Conservation (phyloP, 768 basidiomycete species). For the Mycena galericulata region DNA sequence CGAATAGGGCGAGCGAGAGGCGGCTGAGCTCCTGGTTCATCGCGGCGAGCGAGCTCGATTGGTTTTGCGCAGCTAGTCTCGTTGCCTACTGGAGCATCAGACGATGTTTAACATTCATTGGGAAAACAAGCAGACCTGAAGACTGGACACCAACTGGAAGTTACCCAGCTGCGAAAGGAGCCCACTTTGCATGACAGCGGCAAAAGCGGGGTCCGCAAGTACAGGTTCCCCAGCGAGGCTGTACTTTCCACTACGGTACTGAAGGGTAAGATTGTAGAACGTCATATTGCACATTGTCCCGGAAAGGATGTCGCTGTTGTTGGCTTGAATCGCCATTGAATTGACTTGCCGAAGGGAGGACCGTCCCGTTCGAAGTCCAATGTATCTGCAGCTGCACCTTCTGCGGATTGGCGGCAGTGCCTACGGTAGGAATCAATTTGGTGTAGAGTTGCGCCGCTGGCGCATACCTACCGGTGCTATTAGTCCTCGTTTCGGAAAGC, state of each 20-base stretch:
- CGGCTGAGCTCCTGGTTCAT: slow-evolving; percentile 23
- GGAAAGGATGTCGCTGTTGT: slow-evolving; percentile 14
- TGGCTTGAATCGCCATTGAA: background rate
- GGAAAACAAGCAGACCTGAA: slow-evolving; percentile 15
- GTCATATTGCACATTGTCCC: slow-evolving; percentile 25
- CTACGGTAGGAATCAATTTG: no score
- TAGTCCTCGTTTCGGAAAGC: no score
- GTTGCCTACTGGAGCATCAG: slow-evolving; percentile 20
- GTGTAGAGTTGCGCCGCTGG: no score
- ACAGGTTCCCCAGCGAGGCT: background rate
- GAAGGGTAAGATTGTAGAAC: slow-evolving; percentile 26
- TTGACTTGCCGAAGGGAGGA: slow-evolving; percentile 1
- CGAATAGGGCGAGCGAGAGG: slow-evolving; percentile 26
- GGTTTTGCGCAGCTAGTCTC: slow-evolving; percentile 14
- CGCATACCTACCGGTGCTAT: background rate
- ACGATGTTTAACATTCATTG: background rate
- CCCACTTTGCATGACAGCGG: slow-evolving; percentile 22
- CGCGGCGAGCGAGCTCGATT: slow-evolving; percentile 14
- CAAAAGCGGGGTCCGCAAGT: slow-evolving; percentile 10
- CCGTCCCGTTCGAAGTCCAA: background rate
- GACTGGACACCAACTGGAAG: slow-evolving; percentile 19
- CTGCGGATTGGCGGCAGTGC: slow-evolving; percentile 17
- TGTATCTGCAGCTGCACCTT: slow-evolving; percentile 22
- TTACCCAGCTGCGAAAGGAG: slow-evolving; percentile 28
- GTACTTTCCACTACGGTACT: slow-evolving; percentile 11